Evolutionary conservation across 1,284 basidiomycete genomes (phyloP), one percentile per base, ranked within the genome.

Genomic region (Tilletiaria anomala): DNA sequence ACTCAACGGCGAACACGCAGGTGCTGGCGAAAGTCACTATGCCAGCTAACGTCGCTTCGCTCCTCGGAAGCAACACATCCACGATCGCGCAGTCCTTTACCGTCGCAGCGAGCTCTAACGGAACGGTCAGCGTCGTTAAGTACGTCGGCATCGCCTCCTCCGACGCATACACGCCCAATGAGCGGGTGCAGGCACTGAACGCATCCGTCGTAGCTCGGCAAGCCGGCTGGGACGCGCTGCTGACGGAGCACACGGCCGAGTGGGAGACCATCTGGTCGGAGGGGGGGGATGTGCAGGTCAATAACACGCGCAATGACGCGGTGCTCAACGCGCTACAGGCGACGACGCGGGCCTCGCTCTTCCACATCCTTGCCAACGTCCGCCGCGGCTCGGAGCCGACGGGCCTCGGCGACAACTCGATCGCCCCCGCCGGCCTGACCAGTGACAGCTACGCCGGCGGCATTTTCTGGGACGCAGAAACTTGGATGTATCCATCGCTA

Each of bases 141-240:
- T 60, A 43, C 35, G 56, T 62, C 19, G 59, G 59, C 2, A 57
- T 60, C 39, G 59, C 58, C n/a, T 56, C 58, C n/a, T 37, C 36
- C 15, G 59, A 58, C 34, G 56, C 58, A 3, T 62, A 41, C 44
- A 37, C 41, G 15, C 53, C 44, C 8, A 36, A 29, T 11, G 54
- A 49, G 34, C 32, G 43, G 2, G 23, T 21, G 22, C 48, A 49
- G 1, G 56, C 59, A 1, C 37, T 51, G 15, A 20, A 40, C 1
- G 40, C 54, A 3, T 44, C 56, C 1, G 18, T 23, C 8, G 16
- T 32, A 6, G 59, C 50, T 0, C 48, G 48, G 29, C 18, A 29
- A 12, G 44, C 40, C 3, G 58, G 58, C 0, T 62, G 46, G 44
- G 42, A 49, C 8, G 32, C 33, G 36, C 51, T 38, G 26, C 20